These are phyloP conservation scores for Botryotinia calthae DNA, from an alignment of 2,329 filamentous ascomycete species.

Conservation along the genomic window DNA sequence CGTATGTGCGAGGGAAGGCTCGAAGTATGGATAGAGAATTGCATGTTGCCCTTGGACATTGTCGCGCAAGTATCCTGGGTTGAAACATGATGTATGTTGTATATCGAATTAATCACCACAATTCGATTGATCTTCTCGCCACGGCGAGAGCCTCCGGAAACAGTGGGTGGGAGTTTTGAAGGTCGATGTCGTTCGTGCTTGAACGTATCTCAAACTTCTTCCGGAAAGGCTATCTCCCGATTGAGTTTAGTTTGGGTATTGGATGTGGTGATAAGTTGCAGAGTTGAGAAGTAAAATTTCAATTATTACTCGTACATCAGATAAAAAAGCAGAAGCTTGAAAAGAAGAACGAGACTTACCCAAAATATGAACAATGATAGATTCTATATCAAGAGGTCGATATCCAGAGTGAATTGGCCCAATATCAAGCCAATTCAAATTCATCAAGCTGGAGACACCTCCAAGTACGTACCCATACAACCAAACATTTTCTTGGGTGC, in stretches of 20 bases:
- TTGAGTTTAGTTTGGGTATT: conserved; percentile 15
- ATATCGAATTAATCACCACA: conserved; percentile 14
- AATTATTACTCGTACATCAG: background rate
- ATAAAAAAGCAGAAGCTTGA: background rate
- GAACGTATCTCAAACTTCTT: conserved; percentile 19
- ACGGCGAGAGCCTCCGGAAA: conserved; percentile 16
- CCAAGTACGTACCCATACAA: no score
- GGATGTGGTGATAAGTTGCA: background rate
- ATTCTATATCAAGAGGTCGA: background rate
- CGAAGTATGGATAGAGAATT: conserved; percentile 46
- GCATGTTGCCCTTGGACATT: conserved; percentile 44
- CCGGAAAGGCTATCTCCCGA: conserved; percentile 9
- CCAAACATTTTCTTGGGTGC: background rate
- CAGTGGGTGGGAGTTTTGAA: conserved; percentile 9
- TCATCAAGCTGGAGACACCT: background rate
- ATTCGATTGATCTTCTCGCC: conserved; percentile 23
- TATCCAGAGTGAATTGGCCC: background rate
- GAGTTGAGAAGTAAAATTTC: background rate
- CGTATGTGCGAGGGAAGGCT: conserved; percentile 51
- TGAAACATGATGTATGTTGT: conserved; percentile 55
- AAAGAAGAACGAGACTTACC: background rate
- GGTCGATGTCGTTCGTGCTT: conserved; percentile 17
- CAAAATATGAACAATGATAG: no score
- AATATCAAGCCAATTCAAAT: background rate
- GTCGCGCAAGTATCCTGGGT: conserved; percentile 57